A percentile compares a stretch with the other conserved stretches of the same genome.
Conservation (phyloP, 2,329 filamentous ascomycete species). For the Nemania diffusa region DNA sequence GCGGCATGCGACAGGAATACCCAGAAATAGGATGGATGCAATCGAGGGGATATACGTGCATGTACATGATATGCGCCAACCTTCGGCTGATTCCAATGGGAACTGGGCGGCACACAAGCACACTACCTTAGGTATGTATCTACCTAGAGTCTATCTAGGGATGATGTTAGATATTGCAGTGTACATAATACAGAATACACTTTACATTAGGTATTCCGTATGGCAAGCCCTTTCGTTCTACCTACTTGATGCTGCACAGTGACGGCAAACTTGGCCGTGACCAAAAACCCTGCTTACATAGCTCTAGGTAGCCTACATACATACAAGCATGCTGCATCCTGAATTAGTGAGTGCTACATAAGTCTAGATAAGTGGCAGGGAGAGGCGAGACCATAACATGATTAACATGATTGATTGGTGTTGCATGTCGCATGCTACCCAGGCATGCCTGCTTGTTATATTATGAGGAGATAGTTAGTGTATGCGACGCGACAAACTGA, state of each 20-base stretch:
- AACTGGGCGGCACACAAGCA: background rate
- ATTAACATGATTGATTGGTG: constrained; percentile 3
- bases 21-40: background rate
- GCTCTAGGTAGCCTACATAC: background rate
- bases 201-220: no score
- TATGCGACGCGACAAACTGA: constrained; percentile 16
- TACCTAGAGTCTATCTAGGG: no score
- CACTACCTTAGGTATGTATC: no score
- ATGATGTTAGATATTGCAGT: no score
- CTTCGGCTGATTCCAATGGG: background rate
- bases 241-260: background rate
- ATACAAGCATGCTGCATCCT: background rate
- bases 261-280: constrained; percentile 11
- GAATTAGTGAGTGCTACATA: background rate
- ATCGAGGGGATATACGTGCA: background rate
- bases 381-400: background rate
- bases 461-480: background rate
- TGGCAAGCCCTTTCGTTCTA: no score
- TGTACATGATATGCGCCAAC: background rate
- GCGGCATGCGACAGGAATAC: background rate
- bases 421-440: constrained; percentile 3
- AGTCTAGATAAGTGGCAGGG: background rate
- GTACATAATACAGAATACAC: no score
- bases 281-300: constrained; percentile 8
- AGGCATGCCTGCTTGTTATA: constrained; percentile 6